phyloP scores from a whole-genome alignment of 306 rosid genomes.

The Medicago arabica region DNA sequence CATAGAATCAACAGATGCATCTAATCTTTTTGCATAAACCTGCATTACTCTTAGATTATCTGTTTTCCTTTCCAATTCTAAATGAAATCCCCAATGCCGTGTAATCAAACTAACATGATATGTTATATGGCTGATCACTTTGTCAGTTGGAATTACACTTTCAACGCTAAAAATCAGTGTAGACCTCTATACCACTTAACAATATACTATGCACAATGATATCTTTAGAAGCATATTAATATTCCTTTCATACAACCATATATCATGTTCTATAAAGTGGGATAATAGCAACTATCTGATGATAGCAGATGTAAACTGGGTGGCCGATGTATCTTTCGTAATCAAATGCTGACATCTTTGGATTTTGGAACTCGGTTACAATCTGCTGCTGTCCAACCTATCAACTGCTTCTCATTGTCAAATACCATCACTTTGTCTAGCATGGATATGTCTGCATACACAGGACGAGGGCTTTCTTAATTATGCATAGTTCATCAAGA shows the following conservation, averaged over 20 bases:
- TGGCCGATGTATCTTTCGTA: slow-evolving; percentile 9
- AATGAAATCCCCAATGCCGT: slow-evolving; percentile 21
- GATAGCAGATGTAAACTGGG: not conserved
- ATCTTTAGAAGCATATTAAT: slow-evolving; percentile 23
- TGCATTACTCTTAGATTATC: slow-evolving; percentile 16
- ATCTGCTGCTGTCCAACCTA: slow-evolving; percentile 74
- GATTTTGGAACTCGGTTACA: slow-evolving; percentile 74
- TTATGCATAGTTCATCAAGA: slow-evolving; percentile 23
- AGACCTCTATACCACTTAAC: slow-evolving; percentile 4
- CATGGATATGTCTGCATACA: slow-evolving; percentile 76
- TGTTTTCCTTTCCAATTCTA: slow-evolving; percentile 10
- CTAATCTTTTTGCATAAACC: slow-evolving; percentile 19
- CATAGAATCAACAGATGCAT: slow-evolving; percentile 32
- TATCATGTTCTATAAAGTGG: not conserved
- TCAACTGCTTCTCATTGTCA: slow-evolving; percentile 79
- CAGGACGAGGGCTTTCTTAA: not conserved
- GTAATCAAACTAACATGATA: slow-evolving; percentile 23
- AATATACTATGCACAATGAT: slow-evolving; percentile 31
- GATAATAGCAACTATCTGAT: slow-evolving; percentile 20
- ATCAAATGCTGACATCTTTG: slow-evolving; percentile 52
- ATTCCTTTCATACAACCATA: slow-evolving; percentile 22
- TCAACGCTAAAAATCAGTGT: slow-evolving; percentile 14
- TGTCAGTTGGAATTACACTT: slow-evolving; percentile 9
- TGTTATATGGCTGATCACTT: slow-evolving; percentile 28
- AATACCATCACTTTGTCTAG: slow-evolving; percentile 78